These are phyloP conservation scores for Ormosia semicastrata DNA, from an alignment of 306 rosid genomes.

Conservation along the genomic window DNA sequence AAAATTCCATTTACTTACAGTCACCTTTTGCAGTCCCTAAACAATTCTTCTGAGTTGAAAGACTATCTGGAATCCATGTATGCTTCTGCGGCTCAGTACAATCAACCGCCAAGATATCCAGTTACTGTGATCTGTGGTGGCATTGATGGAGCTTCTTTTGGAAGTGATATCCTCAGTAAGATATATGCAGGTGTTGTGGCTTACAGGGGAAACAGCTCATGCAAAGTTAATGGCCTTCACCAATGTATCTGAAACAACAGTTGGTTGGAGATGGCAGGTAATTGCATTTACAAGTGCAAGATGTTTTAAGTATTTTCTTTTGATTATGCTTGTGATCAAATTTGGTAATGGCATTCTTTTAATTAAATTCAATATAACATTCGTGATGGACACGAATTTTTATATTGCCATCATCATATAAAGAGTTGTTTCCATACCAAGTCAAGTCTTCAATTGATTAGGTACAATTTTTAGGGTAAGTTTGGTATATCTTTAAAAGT, in stretches of 20 bases:
- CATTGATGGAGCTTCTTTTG: constrained; percentile 48
- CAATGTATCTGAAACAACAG: constrained; percentile 32
- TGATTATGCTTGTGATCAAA: background rate
- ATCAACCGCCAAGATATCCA: constrained; percentile 55
- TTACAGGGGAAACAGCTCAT: constrained; percentile 37
- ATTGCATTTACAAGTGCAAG: background rate
- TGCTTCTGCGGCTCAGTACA: constrained; percentile 54
- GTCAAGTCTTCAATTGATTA: background rate
- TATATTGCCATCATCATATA: constrained; percentile 4
- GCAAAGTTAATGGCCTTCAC: constrained; percentile 44
- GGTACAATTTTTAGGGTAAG: background rate
- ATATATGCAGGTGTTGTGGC: constrained; percentile 66
- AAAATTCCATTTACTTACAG: background rate
- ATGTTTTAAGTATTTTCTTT: background rate
- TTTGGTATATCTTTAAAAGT: background rate
- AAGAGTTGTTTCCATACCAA: background rate
- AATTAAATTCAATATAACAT: background rate
- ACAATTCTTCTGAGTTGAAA: constrained; percentile 34
- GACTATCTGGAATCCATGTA: constrained; percentile 24
- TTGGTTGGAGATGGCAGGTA: constrained; percentile 89
- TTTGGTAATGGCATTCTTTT: background rate
- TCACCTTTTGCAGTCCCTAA: constrained; percentile 40
- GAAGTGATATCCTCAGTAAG: constrained; percentile 37
- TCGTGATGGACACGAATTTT: background rate
- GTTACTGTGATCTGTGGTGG: constrained; percentile 55